phyloP scores from a whole-genome alignment of 768 basidiomycete species.

The Botryobasidium botryosum region DNA sequence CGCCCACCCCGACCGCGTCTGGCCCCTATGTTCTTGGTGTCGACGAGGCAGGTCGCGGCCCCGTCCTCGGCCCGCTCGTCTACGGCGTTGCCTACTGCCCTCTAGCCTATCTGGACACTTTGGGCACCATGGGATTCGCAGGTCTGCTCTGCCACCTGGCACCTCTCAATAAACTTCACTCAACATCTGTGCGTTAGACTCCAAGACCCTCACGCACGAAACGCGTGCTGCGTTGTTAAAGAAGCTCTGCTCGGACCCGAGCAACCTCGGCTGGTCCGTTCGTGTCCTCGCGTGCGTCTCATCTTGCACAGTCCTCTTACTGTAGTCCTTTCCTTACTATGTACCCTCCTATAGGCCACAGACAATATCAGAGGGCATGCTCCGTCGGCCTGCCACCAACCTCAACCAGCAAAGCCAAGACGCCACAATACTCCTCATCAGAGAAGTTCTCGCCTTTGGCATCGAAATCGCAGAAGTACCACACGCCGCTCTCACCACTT shows the following conservation, averaged over 20 bases:
- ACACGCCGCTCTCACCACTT: background rate
- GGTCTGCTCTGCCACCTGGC: constrained; percentile 30
- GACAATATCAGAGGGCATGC: constrained; percentile 84
- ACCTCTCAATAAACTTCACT: background rate
- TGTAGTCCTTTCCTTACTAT: constrained; percentile 14
- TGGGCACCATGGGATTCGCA: constrained; percentile 78
- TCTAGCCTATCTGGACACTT: constrained; percentile 46
- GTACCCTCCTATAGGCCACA: constrained; percentile 43
- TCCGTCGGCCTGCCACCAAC: constrained; percentile 65
- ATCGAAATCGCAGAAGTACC: constrained; percentile 62
- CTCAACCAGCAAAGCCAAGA: constrained; percentile 79
- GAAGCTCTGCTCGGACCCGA: constrained; percentile 50
- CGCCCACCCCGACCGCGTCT: constrained; percentile 42
- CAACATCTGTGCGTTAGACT: constrained; percentile 37
- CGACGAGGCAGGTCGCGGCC: constrained; percentile 96
- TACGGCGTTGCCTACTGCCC: constrained; percentile 95
- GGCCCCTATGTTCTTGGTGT: constrained; percentile 92
- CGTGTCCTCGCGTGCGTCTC: constrained; percentile 44
- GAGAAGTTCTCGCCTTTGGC: constrained; percentile 64
- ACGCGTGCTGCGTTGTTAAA: constrained; percentile 46
- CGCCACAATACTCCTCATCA: constrained; percentile 78
- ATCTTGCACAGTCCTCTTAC: constrained; percentile 16
- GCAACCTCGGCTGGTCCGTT: constrained; percentile 68
- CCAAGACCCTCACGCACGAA: constrained; percentile 70
- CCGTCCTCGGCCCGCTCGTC: constrained; percentile 88